Base-by-base conservation (phyloP, 2,329 filamentous ascomycete species). In the Penicillium sp. region DNA sequence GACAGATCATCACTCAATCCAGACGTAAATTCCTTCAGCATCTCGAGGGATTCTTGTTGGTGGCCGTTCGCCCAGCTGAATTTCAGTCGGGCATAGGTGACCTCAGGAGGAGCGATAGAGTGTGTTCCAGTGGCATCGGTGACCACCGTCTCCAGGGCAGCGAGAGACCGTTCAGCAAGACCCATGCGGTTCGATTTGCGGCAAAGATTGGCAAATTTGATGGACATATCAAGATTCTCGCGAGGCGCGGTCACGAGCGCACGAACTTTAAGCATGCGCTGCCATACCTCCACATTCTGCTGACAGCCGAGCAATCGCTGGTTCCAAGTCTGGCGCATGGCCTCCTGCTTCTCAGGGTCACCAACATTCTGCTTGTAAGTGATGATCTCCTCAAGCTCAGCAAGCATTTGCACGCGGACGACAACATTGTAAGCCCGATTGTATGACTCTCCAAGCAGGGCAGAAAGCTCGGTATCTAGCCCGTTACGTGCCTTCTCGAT, bases 211-310 rank as follows among this genome's bases (percentile, higher is more conserved):
- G 95, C 91, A 73, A 97, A 99, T 73, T 99, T 99, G 80, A 99
- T 98, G 88, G 93, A 97, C 92, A 99, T 99, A 69, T 96, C 91
- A 81, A 96, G 92, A 69, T 97, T 97, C 73, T 99, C 93, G 33
- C 86, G 86, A 0, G 96, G 93, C 0, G 88, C 88, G 60, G 98
- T 93, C 58, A 99, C 95, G 51, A 99, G 82, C 21, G 92, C 91
- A 59, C 95, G 88, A 31, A 99, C 88, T 71, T 96, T 95, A 54
- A 99, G 86, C 92, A 98, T 98, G 59, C 95, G 87, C 72, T 97
- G 93, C 95, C 95, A 99, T 3, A 98, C 92, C 70, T 99, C 95
- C 21, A 97, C 93, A 67, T 98, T 97, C 56, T 95, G 89, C 74
- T 99, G 93, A 66, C 95, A 97, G 14, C 95, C 95, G 71, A 95